Percentiles rank a stretch among this genome's conserved stretches.
Evolutionary conservation across 2,329 filamentous ascomycete species (phyloP).

Genomic region (Aspergillus sp.): DNA sequence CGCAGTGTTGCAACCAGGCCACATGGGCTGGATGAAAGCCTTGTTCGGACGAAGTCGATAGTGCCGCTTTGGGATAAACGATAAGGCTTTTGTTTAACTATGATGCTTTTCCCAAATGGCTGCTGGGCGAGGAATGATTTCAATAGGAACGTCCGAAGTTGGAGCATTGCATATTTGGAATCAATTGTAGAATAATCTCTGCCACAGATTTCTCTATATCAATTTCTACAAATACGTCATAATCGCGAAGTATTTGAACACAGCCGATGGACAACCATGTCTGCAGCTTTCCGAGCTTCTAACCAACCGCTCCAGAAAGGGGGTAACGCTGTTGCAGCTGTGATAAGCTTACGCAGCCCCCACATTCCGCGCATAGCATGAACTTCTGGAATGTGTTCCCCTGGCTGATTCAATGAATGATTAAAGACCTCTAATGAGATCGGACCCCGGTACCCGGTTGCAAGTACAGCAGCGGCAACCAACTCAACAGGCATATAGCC

Average conservation of each 20-base stretch:
- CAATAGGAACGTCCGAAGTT: too few relatives aligned
- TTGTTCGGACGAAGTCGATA: too few relatives aligned
- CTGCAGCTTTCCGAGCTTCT: neutral
- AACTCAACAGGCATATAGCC: conserved; percentile 28
- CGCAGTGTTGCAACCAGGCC: too few relatives aligned
- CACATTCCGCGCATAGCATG: conserved; percentile 22
- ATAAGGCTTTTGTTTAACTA: too few relatives aligned
- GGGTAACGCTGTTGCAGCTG: conserved; percentile 10
- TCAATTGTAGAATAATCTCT: too few relatives aligned
- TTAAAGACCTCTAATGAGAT: conserved; percentile 30
- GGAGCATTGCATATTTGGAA: too few relatives aligned
- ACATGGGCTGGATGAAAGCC: too few relatives aligned
- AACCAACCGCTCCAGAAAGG: conserved; percentile 14
- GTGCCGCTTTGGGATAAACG: too few relatives aligned
- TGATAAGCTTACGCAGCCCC: conserved; percentile 13
- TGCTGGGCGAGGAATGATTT: too few relatives aligned
- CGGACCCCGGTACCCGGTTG: conserved; percentile 25
- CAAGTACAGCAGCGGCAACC: conserved; percentile 24
- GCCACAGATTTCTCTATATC: too few relatives aligned
- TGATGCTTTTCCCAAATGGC: too few relatives aligned
- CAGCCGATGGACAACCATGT: neutral
- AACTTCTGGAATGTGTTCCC: conserved; percentile 9
- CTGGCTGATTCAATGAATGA: conserved; percentile 18
- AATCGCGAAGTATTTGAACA: neutral
- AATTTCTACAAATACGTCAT: neutral